phyloP scores from a whole-genome alignment of 1,139 yeast species.

The Pichia cactophila region DNA sequence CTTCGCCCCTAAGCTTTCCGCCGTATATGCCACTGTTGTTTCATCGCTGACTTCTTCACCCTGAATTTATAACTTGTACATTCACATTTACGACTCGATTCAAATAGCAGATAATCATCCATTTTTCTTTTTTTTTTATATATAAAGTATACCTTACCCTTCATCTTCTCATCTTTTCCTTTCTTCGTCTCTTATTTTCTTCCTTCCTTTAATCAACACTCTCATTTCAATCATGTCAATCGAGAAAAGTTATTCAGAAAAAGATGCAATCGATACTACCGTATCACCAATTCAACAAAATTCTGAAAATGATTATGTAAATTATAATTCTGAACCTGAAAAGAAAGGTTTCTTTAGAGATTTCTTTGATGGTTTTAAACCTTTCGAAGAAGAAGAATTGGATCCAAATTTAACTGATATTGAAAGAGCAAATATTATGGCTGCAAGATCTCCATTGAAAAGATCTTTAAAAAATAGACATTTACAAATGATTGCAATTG shows the following conservation, averaged over 20 bases:
- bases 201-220: too few species aligned
- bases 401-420: constrained; percentile 62
- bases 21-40: too few species aligned
- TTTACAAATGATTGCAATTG: constrained; percentile 80
- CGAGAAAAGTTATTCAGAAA: constrained; percentile 19
- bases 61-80: too few species aligned
- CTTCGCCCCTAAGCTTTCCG: too few species aligned
- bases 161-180: background rate
- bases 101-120: background rate
- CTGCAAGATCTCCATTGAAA: constrained; percentile 65
- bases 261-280: constrained; percentile 19
- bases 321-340: constrained; percentile 1
- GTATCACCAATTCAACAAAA: constrained; percentile 19
- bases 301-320: constrained; percentile 2
- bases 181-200: too few species aligned
- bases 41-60: too few species aligned
- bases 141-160: background rate
- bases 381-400: constrained; percentile 35
- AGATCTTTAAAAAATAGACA: constrained; percentile 57
- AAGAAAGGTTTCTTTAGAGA: constrained; percentile 15
- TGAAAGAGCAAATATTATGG: constrained; percentile 58
- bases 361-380: constrained; percentile 27
- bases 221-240: constrained; percentile 11
- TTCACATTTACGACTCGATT: too few species aligned
- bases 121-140: background rate